These are phyloP conservation scores for Vaccinium vitisidaea DNA, from an alignment of 148 eudicot species.

Conservation along the genomic window DNA sequence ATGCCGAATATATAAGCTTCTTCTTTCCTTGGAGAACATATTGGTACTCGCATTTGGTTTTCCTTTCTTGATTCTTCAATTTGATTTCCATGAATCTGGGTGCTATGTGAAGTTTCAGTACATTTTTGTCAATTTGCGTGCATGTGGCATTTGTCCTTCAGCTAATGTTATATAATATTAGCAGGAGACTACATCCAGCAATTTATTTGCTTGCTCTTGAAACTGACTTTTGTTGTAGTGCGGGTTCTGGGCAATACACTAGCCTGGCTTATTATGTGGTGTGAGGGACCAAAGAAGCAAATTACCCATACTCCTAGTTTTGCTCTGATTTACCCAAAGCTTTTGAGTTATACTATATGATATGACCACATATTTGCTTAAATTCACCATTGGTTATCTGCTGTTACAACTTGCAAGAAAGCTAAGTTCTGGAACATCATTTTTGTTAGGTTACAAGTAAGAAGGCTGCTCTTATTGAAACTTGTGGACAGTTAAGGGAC, in stretches of 20 bases:
- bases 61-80: too few relatives aligned
- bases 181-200: conserved; percentile 97
- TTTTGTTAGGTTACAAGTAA: conserved; percentile 76
- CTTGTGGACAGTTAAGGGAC: conserved; percentile 54
- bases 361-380: not conserved
- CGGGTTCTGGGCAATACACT: not conserved
- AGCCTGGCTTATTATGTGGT: conserved; percentile 8
- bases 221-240: not conserved
- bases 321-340: not conserved
- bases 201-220: conserved; percentile 85
- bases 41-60: too few relatives aligned
- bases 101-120: not conserved
- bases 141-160: not conserved
- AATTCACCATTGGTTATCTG: not conserved
- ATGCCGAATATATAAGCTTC: not conserved
- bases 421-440: not conserved
- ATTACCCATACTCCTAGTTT: conserved; percentile 2
- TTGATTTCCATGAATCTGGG: too few relatives aligned
- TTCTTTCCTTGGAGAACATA: not conserved
- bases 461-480: conserved; percentile 89
- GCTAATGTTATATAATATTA: conserved; percentile 9
- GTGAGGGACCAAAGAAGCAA: conserved; percentile 6
- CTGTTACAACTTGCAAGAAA: conserved; percentile 4
- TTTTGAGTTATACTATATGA: not conserved
- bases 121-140: not conserved